Conservation (phyloP, 2,329 filamentous ascomycete genomes). For the Alternaria brassicicola region DNA sequence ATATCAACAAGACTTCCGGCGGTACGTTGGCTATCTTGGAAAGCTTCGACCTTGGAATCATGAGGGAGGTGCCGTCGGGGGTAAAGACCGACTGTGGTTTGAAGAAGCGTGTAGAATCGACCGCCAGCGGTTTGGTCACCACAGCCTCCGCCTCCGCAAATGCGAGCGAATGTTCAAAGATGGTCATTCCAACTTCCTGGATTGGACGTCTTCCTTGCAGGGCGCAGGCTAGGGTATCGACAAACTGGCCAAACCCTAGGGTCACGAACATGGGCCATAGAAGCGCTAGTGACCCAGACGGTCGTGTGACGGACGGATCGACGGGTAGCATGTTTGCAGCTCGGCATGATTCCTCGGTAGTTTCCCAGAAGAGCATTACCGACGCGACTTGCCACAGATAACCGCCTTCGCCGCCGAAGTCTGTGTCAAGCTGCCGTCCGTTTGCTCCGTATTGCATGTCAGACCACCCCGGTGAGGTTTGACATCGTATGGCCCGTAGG, state of each 20-base stretch:
- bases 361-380: conserved; percentile 72
- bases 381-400: conserved; percentile 77
- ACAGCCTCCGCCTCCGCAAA: conserved; percentile 95
- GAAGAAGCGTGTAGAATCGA: conserved; percentile 65
- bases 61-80: conserved; percentile 53
- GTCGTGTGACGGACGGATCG: conserved; percentile 58
- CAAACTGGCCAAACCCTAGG: conserved; percentile 76
- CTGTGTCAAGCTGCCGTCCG: conserved; percentile 51
- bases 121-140: conserved; percentile 77
- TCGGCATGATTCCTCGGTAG: conserved; percentile 75
- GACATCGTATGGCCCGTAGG: conserved; percentile 87
- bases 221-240: conserved; percentile 87
- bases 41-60: conserved; percentile 63
- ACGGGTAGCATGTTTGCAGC: conserved; percentile 72
- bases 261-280: conserved; percentile 78
- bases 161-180: conserved; percentile 94
- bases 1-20: conserved; percentile 85
- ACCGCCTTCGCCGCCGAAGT: conserved; percentile 65
- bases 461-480: conserved; percentile 66
- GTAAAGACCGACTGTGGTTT: conserved; percentile 48
- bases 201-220: conserved; percentile 80
- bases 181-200: conserved; percentile 91
- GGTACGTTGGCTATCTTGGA: conserved; percentile 84
- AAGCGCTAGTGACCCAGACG: conserved; percentile 77
- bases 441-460: conserved; percentile 55